Evolutionary conservation across 2,329 filamentous ascomycete species (phyloP), one percentile per base, ranked within the genome.

Genomic region (Trichoderma semiorbis): DNA sequence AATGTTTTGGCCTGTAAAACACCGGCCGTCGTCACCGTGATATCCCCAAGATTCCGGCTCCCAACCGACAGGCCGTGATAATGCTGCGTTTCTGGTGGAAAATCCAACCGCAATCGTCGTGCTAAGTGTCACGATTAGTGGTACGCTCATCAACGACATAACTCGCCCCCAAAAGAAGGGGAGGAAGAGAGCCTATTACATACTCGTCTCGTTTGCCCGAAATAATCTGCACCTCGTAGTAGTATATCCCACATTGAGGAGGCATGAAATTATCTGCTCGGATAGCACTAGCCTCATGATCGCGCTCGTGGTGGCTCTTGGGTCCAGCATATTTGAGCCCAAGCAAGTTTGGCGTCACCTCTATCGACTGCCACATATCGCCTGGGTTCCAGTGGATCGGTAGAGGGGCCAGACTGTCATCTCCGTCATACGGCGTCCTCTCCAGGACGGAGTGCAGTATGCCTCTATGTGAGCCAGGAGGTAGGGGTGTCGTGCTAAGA

Each of bases 231-330:
- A 92, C 86, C 79, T 99, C 96, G 78, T 90, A 99, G 80, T 99
- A 99, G 81, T 97, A 99, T 72, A 99, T 91, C 2, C 96, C 96
- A 75, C 93, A 96, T 78, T 97, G 92, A 43, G 90, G 87, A 5
- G 96, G 94, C 90, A 98, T 98, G 63, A 91, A 89, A 79, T 94
- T 86, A 80, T 99, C 92, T 32, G 95, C 89, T 70, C 96, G 90
- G 72, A 97, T 90, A 14, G 93, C 89, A 43, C 90, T 94, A 21
- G 94, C 93, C 79, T 98, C 96, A 78, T 92, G 85, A 8, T 91
- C 89, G 65, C 85, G 84, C 64, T 89, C 86, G 71, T 80, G 80
- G 24, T 83, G 78, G 28, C 80, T 82, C 76, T 86, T 87, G 1
- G 81, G 77, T 0, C 85, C 84, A 1, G 81, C 81, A 76, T 87